Base-by-base conservation (phyloP, 495 filamentous ascomycete genomes). In the Penicillium roqueforti region DNA sequence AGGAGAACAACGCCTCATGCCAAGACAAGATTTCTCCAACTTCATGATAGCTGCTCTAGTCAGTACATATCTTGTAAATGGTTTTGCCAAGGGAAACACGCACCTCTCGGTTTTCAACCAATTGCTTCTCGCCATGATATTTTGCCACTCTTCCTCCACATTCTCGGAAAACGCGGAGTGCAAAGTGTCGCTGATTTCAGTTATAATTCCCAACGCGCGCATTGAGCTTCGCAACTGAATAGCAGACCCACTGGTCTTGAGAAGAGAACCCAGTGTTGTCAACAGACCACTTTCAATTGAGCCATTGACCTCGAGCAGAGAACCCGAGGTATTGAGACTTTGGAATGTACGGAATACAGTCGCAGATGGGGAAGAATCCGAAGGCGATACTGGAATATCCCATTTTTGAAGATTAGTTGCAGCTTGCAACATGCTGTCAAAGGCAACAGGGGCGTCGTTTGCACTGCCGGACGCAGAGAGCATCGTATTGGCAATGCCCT, bases 341-440 rank as follows among this genome's bases (percentile, higher is more conserved):
- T 96, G 90, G 44, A 95, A 89, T 3, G 84, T 82, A 56, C 83
- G 85, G 66, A 92, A 97, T 2, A 91, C 70, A 13, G 84, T 85
- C 8, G 84, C 82, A 3, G 86, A 76, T 53, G 84, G 80, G 32
- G 81, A 86, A 20, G 73, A 69, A 38, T 77, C 79, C 19, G 79
- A 71, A 5, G 76, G 71, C 8, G 90, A 88, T 7, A 86, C 85
- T 47, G 87, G 86, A 48, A 97, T 75, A 69, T 96, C 92, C 93
- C 93, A 98, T 62, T 93, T 87, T 59, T 92, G 91, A 43, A 98
- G 74, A 61, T 87, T 90, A 45, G 86, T 81, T 13, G 93, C 92
- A n/a, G 89, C 87, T 43, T 82, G 80, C 51, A 95, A 84, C 56
- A 89, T 86, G 52, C 80, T 85, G 37, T 88, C 84, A 14, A 83